These are phyloP conservation scores for Hsuehochloa calcarea DNA, from an alignment of 176 grass and related monocot genomes.

Conservation along the genomic window DNA sequence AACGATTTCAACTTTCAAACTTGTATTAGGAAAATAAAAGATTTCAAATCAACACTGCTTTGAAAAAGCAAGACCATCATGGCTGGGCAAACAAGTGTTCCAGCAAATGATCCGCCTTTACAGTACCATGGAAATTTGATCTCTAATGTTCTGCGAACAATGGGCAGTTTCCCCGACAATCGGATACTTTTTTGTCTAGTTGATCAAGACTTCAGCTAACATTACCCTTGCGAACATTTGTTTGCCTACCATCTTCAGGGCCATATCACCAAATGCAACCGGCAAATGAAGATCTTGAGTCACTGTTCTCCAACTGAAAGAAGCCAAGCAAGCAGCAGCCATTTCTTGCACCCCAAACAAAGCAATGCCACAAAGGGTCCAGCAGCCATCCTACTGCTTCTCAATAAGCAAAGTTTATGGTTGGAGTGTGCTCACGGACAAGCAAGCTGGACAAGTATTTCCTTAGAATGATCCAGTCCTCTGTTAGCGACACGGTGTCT, in stretches of 20 bases:
- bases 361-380: conserved; percentile 30
- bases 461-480: background rate
- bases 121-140: background rate
- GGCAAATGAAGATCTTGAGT: background rate
- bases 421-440: background rate
- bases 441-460: background rate
- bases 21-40: background rate
- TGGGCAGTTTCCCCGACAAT: conserved; percentile 1
- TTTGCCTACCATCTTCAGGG: background rate
- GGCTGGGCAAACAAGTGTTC: conserved; percentile 4
- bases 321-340: background rate
- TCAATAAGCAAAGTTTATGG: conserved; percentile 18
- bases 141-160: background rate
- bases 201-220: no score
- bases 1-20: background rate
- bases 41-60: background rate
- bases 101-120: conserved; percentile 9
- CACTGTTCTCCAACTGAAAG: background rate
- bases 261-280: background rate
- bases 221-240: background rate
- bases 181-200: background rate
- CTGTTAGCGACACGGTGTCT: no score
- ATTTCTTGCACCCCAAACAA: conserved; percentile 35
- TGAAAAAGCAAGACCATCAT: background rate
- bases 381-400: background rate